Percentiles rank a stretch among this genome's conserved stretches.
These are phyloP conservation scores for Stephania japonica DNA, from an alignment of 164 flowering plant genomes.

Conservation along the genomic window DNA sequence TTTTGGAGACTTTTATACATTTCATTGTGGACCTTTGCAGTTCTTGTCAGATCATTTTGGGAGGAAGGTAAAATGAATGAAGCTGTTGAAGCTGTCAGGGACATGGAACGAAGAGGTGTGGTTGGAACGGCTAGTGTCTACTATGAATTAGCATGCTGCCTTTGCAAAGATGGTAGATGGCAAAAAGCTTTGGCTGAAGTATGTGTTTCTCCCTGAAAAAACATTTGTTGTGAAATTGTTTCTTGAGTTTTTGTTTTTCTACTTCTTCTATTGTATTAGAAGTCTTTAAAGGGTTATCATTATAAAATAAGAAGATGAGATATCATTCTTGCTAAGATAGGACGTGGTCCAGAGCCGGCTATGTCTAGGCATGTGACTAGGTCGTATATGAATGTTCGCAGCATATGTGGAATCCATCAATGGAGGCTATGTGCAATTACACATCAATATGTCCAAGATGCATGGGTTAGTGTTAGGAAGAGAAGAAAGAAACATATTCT, in stretches of 20 bases:
- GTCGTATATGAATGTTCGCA: no score
- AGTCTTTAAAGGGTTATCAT: no score
- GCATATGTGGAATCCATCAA: no score
- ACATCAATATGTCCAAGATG: no score
- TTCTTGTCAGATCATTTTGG: conserved; percentile 81
- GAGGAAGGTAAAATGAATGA: conserved; percentile 78
- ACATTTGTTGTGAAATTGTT: neutral
- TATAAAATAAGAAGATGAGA: no score
- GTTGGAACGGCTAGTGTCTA: conserved; percentile 71
- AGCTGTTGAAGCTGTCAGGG: conserved; percentile 71
- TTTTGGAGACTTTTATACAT: conserved; percentile 10
- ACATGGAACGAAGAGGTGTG: conserved; percentile 82
- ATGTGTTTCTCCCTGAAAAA: conserved; percentile 9
- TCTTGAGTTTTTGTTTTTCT: neutral
- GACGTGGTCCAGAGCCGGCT: no score
- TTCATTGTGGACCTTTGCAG: conserved; percentile 29
- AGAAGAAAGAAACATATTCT: no score
- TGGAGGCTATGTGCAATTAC: no score
- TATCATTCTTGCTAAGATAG: no score
- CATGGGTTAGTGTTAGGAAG: no score
- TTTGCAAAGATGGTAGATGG: conserved; percentile 87
- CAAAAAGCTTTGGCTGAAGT: conserved; percentile 80
- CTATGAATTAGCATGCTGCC: conserved; percentile 92
- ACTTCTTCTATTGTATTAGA: neutral
- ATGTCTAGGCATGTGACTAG: no score